Evolutionary conservation across 2,329 filamentous ascomycete genomes (phyloP).

Genomic region (Sclerotinia spermophila): DNA sequence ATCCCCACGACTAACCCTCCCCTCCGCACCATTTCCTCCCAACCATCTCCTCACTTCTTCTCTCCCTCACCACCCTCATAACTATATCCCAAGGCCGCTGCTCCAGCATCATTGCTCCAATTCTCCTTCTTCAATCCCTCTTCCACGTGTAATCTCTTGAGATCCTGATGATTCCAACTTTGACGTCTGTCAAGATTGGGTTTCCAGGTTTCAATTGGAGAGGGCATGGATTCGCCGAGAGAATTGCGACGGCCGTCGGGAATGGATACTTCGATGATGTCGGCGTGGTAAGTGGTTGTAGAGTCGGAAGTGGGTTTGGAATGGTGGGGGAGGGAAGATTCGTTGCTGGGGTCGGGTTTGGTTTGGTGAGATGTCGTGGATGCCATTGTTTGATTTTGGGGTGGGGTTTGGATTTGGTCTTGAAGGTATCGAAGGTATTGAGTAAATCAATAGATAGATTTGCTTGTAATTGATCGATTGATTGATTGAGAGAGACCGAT

Average conservation of each 20-base stretch:
- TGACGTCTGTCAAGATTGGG: constrained; percentile 26
- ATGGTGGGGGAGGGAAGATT: not conserved
- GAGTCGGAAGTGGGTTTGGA: not conserved
- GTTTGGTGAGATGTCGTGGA: not conserved
- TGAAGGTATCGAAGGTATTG: not conserved
- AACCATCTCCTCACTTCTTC: no score
- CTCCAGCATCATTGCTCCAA: not conserved
- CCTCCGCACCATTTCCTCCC: no score
- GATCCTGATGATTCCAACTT: constrained; percentile 34
- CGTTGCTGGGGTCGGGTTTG: not conserved
- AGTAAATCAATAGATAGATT: not conserved
- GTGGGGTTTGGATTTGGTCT: not conserved
- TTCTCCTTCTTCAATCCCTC: constrained; percentile 1
- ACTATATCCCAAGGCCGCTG: not conserved
- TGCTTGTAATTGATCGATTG: not conserved
- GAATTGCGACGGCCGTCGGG: constrained; percentile 31
- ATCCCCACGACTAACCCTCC: no score
- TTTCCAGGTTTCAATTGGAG: constrained; percentile 30
- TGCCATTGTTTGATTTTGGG: not conserved
- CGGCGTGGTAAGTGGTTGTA: not conserved
- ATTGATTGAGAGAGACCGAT: not conserved
- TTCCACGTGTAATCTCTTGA: constrained; percentile 26
- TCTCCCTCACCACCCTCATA: not conserved
- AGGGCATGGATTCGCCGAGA: constrained; percentile 26
- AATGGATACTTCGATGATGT: constrained; percentile 16